Base-by-base conservation (phyloP, 345 rosid genomes). In the Heritiera fomes region DNA sequence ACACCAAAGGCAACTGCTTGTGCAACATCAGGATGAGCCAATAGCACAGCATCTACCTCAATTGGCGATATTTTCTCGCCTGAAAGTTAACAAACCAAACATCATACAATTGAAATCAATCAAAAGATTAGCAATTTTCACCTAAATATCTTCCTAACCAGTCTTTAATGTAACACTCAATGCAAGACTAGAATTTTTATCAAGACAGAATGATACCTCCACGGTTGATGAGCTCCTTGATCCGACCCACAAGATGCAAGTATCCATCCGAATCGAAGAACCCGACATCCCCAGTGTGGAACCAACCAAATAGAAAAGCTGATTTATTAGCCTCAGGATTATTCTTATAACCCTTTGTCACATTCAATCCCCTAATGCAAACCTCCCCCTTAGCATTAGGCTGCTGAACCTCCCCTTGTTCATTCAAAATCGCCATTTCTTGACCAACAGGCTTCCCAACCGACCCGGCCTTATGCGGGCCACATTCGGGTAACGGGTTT, bases 21-120 rank as follows among this genome's bases (percentile, higher is more conserved):
- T 62, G 93, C 91, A 67, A 93, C 80, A 32, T 89, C 91, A 0
- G 93, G 97, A 81, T 92, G 95, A n/a, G 92, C 85, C 71, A 96
- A 60, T n/a, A 96, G 89, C 46, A 91, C 90, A n/a, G 99, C 91
- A 75, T 94, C 99, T 6, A 96, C 97, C 85, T 96, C 98, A 62
- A 91, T 88, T 53, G 99, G 99, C 2, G 98, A 94, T 71, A 94
- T 96, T 85, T 94, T 96, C 89, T 95, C 99, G 75, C 99, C 98
- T 94, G 93, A 40, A 40, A 56, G 6, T 43, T 14, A 74, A 40
- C 20, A 18, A 28, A 45, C 15, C 28, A 40, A 28, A 15, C 0
- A 70, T 41, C 28, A 66, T 14, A 66, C 50, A 45, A 5, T 55
- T 55, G 3, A 13, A 52, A 52, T 2, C 5, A 45, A 45, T 45